A percentile compares a stretch with the other conserved stretches of the same genome.
These are phyloP conservation scores for Chrysopogon serrulatus DNA, from an alignment of 176 grass and related monocot genomes.

Conservation along the genomic window DNA sequence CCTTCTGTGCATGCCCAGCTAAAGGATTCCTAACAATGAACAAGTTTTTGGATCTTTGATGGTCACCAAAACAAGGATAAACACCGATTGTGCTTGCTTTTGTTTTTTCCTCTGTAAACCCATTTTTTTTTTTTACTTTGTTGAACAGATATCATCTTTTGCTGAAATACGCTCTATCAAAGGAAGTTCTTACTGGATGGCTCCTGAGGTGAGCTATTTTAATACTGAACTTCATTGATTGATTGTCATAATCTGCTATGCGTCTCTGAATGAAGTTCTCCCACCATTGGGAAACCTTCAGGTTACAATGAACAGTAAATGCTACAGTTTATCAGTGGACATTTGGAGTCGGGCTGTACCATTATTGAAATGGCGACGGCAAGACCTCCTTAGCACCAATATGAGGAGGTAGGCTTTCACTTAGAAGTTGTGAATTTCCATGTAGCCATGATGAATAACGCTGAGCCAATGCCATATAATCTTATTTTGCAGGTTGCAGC, in stretches of 20 bases:
- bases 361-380: conserved; percentile 98
- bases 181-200: conserved; percentile 99
- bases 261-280: not conserved
- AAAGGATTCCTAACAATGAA: not conserved
- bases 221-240: not conserved
- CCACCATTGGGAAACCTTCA: conserved; percentile 16
- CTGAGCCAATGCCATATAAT: conserved; percentile 7
- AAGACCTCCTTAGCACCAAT: conserved; percentile 91
- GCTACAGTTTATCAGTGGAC: conserved; percentile 85
- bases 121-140: conserved; percentile 23
- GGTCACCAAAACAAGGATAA: not conserved
- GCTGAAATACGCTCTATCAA: conserved; percentile 92
- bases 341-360: conserved; percentile 97
- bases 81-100: not conserved
- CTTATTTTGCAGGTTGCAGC: conserved; percentile 75
- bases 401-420: conserved; percentile 71
- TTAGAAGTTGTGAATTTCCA: conserved; percentile 31
- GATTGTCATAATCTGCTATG: not conserved
- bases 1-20: not conserved
- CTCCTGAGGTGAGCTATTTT: conserved; percentile 75
- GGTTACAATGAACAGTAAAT: conserved; percentile 90
- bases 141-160: conserved; percentile 86
- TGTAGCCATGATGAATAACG: not conserved
- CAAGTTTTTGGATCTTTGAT: not conserved
- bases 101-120: conserved; percentile 5